These are phyloP conservation scores for Aspergillus aculeatus DNA, from an alignment of 2,329 filamentous ascomycete species.

Conservation along the genomic window DNA sequence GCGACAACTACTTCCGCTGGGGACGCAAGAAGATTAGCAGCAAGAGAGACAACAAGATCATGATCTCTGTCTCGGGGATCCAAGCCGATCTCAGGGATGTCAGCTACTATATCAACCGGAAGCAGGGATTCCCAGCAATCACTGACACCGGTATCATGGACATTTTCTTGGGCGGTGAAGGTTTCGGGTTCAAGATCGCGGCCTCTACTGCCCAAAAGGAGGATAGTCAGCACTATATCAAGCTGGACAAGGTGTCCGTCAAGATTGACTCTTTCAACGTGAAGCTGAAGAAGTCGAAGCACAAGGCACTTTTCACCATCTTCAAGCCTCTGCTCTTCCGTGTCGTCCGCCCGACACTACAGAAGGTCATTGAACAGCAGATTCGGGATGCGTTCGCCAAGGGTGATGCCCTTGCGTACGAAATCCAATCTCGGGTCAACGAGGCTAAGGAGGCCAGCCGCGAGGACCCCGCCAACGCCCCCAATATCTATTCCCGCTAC, in stretches of 20 bases:
- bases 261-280: slow-evolving; percentile 78
- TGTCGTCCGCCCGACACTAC: slow-evolving; percentile 76
- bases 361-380: slow-evolving; percentile 85
- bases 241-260: slow-evolving; percentile 84
- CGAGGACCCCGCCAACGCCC: slow-evolving; percentile 67
- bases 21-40: slow-evolving; percentile 83
- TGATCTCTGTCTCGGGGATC: slow-evolving; percentile 82
- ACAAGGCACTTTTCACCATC: slow-evolving; percentile 83
- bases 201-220: slow-evolving; percentile 75
- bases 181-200: slow-evolving; percentile 88
- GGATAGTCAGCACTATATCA: slow-evolving; percentile 84
- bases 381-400: slow-evolving; percentile 80
- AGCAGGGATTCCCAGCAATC: slow-evolving; percentile 86
- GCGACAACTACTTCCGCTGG: slow-evolving; percentile 93
- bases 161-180: slow-evolving; percentile 80
- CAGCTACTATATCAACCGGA: slow-evolving; percentile 91
- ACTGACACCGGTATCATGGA: slow-evolving; percentile 87
- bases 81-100: slow-evolving; percentile 92
- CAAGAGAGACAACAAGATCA: slow-evolving; percentile 78
- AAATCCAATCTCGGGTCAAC: slow-evolving; percentile 62
- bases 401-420: slow-evolving; percentile 69
- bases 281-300: slow-evolving; percentile 90
- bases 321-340: slow-evolving; percentile 86
- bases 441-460: slow-evolving; percentile 73
- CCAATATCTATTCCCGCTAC: slow-evolving; percentile 87